phyloP scores from a whole-genome alignment of 225 moss, liverwort and hornwort genomes.

The Ulota crispa region DNA sequence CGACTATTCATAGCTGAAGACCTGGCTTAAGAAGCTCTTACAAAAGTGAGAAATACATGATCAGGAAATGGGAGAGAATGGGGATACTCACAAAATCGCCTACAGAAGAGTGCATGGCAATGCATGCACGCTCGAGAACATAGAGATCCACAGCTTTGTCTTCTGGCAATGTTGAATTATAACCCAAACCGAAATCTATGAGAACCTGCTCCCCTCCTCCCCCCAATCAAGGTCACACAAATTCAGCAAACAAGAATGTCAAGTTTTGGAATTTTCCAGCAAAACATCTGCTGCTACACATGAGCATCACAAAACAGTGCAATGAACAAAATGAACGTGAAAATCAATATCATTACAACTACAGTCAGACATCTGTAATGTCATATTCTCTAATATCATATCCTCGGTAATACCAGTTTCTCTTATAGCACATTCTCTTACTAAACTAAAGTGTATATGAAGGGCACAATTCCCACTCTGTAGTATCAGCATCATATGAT shows the following conservation, averaged over 20 bases:
- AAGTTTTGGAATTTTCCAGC: background rate
- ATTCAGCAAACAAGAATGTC: background rate
- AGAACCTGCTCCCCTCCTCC: slow-evolving; percentile 51
- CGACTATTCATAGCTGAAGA: too few relatives aligned
- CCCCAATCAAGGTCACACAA: slow-evolving; percentile 8
- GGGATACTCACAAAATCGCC: slow-evolving; percentile 73
- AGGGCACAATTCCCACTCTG: too few relatives aligned
- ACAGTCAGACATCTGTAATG: background rate
- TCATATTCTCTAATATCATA: too few relatives aligned
- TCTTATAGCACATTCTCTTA: too few relatives aligned
- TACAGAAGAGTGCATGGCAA: slow-evolving; percentile 83
- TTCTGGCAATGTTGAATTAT: slow-evolving; percentile 80
- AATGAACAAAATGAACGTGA: background rate
- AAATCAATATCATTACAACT: background rate
- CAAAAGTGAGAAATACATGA: background rate
- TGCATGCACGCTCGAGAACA: slow-evolving; percentile 87
- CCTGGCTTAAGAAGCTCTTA: background rate
- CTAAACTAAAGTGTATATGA: too few relatives aligned
- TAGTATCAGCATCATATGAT: too few relatives aligned
- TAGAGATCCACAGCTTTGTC: slow-evolving; percentile 96
- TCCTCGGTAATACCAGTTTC: too few relatives aligned
- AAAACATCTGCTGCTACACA: background rate
- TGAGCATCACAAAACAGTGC: background rate
- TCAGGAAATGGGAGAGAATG: background rate
- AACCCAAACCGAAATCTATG: slow-evolving; percentile 92